These are phyloP conservation scores for Epicoccum nigrum DNA, from an alignment of 2,329 filamentous ascomycete species.

Conservation along the genomic window DNA sequence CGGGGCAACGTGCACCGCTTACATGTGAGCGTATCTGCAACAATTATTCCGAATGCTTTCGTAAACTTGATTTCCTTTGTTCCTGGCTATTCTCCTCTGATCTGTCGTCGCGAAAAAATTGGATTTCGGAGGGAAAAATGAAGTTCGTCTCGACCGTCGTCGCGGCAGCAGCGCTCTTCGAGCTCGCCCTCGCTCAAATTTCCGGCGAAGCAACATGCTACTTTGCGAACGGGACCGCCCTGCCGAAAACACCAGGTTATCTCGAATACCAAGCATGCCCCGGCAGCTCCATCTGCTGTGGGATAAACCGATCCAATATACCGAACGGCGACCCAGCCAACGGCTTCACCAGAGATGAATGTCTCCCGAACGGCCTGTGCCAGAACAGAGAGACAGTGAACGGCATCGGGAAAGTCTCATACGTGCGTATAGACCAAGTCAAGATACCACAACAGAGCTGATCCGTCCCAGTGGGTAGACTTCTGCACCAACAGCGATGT, in stretches of 20 bases:
- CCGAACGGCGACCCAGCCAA: background rate
- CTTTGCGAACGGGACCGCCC: background rate
- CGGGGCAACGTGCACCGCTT: background rate
- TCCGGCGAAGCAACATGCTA: background rate
- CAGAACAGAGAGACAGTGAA: background rate
- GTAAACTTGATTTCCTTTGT: background rate
- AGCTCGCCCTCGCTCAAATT: background rate
- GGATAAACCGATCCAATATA: background rate
- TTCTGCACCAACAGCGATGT: background rate
- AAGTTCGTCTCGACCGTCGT: background rate
- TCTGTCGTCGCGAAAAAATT: background rate
- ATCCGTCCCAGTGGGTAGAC: background rate
- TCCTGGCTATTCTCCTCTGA: background rate
- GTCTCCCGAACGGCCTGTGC: conserved; percentile 1
- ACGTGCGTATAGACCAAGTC: background rate
- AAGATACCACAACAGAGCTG: background rate
- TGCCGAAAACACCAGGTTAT: background rate
- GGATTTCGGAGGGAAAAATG: background rate
- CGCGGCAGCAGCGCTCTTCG: background rate
- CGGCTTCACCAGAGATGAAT: background rate
- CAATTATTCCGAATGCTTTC: background rate
- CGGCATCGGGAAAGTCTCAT: background rate
- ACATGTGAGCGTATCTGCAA: background rate
- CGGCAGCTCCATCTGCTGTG: background rate
- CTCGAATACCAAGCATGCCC: background rate